phyloP scores from a whole-genome alignment of 2,329 filamentous ascomycete genomes.

The Diaporthe ilicicola region DNA sequence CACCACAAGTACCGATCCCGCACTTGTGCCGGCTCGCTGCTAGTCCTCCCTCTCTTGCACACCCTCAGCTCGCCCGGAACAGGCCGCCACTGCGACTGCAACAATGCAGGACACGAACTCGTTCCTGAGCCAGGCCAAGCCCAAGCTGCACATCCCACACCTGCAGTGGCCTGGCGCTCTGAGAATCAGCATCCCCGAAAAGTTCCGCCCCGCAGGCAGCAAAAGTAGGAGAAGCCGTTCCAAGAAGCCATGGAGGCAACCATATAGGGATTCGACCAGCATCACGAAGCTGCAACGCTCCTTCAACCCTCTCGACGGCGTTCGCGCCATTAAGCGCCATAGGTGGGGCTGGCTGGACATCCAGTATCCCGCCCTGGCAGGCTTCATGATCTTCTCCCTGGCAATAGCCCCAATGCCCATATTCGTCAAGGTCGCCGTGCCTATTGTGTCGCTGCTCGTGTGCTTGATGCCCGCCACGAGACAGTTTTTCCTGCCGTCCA shows the following conservation, averaged over 20 bases:
- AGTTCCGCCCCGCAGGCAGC: conserved; percentile 41
- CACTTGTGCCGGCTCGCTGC: conserved; percentile 7
- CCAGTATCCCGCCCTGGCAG: conserved; percentile 80
- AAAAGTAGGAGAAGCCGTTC: conserved; percentile 38
- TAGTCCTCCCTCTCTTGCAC: not conserved
- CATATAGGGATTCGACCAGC: conserved; percentile 49
- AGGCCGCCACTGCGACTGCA: not conserved
- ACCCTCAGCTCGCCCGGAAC: conserved; percentile 14
- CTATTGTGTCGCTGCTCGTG: conserved; percentile 72
- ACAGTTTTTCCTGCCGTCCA: conserved; percentile 89
- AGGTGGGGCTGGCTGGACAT: conserved; percentile 85
- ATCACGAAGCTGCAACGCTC: conserved; percentile 83
- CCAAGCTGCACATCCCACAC: conserved; percentile 39
- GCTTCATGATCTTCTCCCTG: conserved; percentile 82
- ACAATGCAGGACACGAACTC: conserved; percentile 41
- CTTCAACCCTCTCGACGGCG: conserved; percentile 80
- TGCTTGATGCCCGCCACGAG: conserved; percentile 84
- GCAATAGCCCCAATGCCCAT: conserved; percentile 84
- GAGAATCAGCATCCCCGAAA: conserved; percentile 43
- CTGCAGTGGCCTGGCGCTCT: conserved; percentile 40
- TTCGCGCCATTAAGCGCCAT: conserved; percentile 78
- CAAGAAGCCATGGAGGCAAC: conserved; percentile 36
- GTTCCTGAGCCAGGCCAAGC: conserved; percentile 38
- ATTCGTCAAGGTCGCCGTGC: conserved; percentile 77
- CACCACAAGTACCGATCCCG: not conserved